phyloP scores from a whole-genome alignment of 2,329 filamentous ascomycete genomes.

The Fusarium brachygibbosum region DNA sequence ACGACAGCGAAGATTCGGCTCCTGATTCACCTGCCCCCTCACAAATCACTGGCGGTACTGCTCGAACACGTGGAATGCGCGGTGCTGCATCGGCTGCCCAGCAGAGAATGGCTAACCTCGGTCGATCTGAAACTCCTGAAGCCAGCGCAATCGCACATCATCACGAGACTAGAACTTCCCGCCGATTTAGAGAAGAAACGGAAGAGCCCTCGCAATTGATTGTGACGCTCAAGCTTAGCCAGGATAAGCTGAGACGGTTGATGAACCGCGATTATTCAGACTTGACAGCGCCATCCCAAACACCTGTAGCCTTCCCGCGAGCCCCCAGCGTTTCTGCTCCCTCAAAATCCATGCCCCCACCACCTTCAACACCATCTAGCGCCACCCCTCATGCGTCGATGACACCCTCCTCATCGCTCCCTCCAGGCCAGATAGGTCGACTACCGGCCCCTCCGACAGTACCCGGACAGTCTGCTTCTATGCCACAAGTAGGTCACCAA shows the following conservation, averaged over 20 bases:
- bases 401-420: slow-evolving; percentile 56
- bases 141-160: slow-evolving; percentile 70
- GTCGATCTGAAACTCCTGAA: slow-evolving; percentile 92
- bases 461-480: slow-evolving; percentile 66
- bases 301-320: slow-evolving; percentile 52
- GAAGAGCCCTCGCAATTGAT: slow-evolving; percentile 78
- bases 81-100: slow-evolving; percentile 89
- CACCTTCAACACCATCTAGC: slow-evolving; percentile 56
- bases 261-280: slow-evolving; percentile 67
- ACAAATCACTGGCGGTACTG: slow-evolving; percentile 79
- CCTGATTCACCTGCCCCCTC: slow-evolving; percentile 87
- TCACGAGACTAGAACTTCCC: slow-evolving; percentile 79
- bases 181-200: slow-evolving; percentile 80
- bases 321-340: slow-evolving; percentile 51
- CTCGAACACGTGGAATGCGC: slow-evolving; percentile 88
- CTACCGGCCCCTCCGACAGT: slow-evolving; percentile 75
- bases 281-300: slow-evolving; percentile 54
- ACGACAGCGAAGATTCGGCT: slow-evolving; percentile 89
- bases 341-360: slow-evolving; percentile 54
- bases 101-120: slow-evolving; percentile 85
- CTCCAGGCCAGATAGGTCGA: slow-evolving; percentile 72
- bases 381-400: slow-evolving; percentile 55
- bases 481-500: slow-evolving; percentile 68
- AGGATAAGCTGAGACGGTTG: slow-evolving; percentile 77
- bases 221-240: slow-evolving; percentile 80